These are phyloP conservation scores for Monosporozyma aquatica DNA, from an alignment of 805 yeast species.

Conservation along the genomic window DNA sequence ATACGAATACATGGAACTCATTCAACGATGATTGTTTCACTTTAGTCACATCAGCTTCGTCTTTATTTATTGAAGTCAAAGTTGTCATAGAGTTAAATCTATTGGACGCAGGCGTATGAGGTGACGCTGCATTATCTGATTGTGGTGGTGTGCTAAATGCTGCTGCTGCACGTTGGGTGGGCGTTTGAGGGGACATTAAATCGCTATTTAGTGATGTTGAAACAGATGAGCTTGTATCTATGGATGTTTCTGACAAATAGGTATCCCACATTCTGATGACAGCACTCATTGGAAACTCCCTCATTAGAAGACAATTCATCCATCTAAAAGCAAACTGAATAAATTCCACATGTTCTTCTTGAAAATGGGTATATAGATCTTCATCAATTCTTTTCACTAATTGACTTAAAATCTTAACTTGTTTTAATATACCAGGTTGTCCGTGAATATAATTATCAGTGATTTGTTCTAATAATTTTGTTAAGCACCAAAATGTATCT, in stretches of 20 bases:
- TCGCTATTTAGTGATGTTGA: slow-evolving; percentile 9
- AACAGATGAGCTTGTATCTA: slow-evolving; percentile 25
- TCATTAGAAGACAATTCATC: slow-evolving; percentile 97
- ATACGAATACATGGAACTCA: slow-evolving; percentile 90
- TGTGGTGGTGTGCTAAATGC: slow-evolving; percentile 15
- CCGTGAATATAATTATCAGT: slow-evolving; percentile 97
- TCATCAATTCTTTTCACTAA: slow-evolving; percentile 74
- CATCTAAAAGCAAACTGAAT: slow-evolving; percentile 93
- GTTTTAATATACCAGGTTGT: slow-evolving; percentile 93
- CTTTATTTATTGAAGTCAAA: slow-evolving; percentile 2
- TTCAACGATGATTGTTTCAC: slow-evolving; percentile 38
- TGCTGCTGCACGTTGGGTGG: slow-evolving; percentile 13
- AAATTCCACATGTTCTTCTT: slow-evolving; percentile 79
- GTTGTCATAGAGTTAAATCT: slow-evolving; percentile 1
- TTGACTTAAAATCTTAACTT: slow-evolving; percentile 71
- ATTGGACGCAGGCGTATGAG: background rate
- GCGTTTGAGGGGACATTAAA: slow-evolving; percentile 18
- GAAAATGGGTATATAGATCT: slow-evolving; percentile 64
- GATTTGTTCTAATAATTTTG: slow-evolving; percentile 83
- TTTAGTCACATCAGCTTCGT: slow-evolving; percentile 8
- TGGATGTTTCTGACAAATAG: slow-evolving; percentile 55
- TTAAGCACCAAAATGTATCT: slow-evolving; percentile 94
- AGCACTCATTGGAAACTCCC: slow-evolving; percentile 71
- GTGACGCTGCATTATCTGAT: slow-evolving; percentile 1
- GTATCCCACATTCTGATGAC: slow-evolving; percentile 98